These are phyloP conservation scores for grape (Vitis vinifera) DNA, from an alignment of 164 flowering plant species.

Conservation along the genomic window ASM3070453v1 NC_081818.1:21666001-21666500, in stretches of 20 bases:
- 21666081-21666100: too few relatives aligned
- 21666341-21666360: constrained; percentile 87
- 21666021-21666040: too few relatives aligned
- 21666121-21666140: neutral
- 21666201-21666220: constrained; percentile 91
- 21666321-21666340: constrained; percentile 94
- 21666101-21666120: neutral
- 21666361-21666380: constrained; percentile 62
- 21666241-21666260: constrained; percentile 80
- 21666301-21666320: constrained; percentile 79
- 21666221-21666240: constrained; percentile 89
- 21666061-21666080: too few relatives aligned
- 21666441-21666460: neutral
- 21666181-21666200: constrained; percentile 86
- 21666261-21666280: constrained; percentile 88
- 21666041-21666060: too few relatives aligned
- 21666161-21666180: constrained; percentile 74
- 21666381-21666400: neutral
- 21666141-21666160: constrained; percentile 44
- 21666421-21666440: neutral
- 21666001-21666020: too few relatives aligned
- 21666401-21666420: neutral
- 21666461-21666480: too few relatives aligned
- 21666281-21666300: constrained; percentile 88
- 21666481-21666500: too few relatives aligned